Evolutionary conservation across 2,329 filamentous ascomycete genomes (phyloP), one percentile per base, ranked within the genome.

Genomic region (Microthyrium microscopicum): DNA sequence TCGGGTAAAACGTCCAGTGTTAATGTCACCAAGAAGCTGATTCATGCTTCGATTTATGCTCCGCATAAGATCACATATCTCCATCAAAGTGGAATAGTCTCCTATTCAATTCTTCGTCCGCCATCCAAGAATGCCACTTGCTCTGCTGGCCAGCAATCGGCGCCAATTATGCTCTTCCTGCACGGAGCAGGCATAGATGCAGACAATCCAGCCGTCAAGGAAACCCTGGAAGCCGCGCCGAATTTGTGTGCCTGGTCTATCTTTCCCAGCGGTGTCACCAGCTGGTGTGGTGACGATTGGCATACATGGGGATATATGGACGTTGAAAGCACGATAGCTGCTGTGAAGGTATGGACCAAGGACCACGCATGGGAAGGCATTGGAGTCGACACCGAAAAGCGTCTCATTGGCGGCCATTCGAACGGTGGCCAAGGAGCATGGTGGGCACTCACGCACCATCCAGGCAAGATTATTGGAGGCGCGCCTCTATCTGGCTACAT

Each of bases 281-380:
- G 64, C 5, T 73, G 69, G 69, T 67, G 64, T 41, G 62, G 63
- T 17, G 68, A 73, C 46, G 69, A 73, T 42, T 73, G 69, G 69
- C 69, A 72, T 44, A 60, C 53, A 4, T 73, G 67, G 66, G 68
- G 68, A 1, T 62, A 64, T 41, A 54, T 61, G 15, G 69, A 73
- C 46, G 56, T 67, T 19, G 57, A 69, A 48, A 63, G 64, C 41
- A 65, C 66, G 3, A 46, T 70, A 5, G 43, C 45, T 4, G 56
- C 60, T 21, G 61, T 72, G 26, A 50, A 56, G 12, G 37, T 48
- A 15, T 73, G 68, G 68, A 64, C 66, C n/a, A 35, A 54, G 15
- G 41, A 47, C 7, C 49, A 57, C 20, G 45, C 42, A 3, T 73
- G 69, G 69, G 40, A 46, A 29, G 64, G 66, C 1, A 55, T 57